phyloP scores from a whole-genome alignment of 495 filamentous ascomycete genomes.

The Thermochaetoides thermophila region DNA sequence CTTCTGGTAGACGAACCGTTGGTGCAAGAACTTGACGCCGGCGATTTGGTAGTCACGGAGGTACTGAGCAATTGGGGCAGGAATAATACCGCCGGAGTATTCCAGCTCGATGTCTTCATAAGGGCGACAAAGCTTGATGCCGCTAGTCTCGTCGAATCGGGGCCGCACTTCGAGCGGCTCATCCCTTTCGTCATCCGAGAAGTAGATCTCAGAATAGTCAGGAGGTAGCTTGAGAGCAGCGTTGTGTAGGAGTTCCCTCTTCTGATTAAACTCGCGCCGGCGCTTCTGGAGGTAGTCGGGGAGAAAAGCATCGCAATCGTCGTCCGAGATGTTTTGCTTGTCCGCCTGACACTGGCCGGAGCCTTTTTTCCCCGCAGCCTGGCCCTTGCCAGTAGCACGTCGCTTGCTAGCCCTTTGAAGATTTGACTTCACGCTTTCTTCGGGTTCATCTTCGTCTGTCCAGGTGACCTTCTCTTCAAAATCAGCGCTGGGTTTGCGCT shows the following conservation, averaged over 20 bases:
- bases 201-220: slow-evolving; percentile 63
- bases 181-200: slow-evolving; percentile 69
- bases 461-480: slow-evolving; percentile 24
- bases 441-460: slow-evolving; percentile 23
- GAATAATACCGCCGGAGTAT: slow-evolving; percentile 69
- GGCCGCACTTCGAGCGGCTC: slow-evolving; percentile 52
- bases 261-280: slow-evolving; percentile 42
- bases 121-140: slow-evolving; percentile 42
- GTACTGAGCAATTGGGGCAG: slow-evolving; percentile 84
- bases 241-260: slow-evolving; percentile 42
- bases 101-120: slow-evolving; percentile 65
- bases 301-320: slow-evolving; percentile 16
- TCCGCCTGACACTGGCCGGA: slow-evolving; percentile 5
- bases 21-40: slow-evolving; percentile 75
- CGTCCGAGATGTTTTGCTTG: slow-evolving; percentile 1
- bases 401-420: slow-evolving; percentile 9
- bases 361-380: slow-evolving; percentile 7
- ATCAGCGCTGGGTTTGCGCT: slow-evolving; percentile 15
- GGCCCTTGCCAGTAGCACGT: slow-evolving; percentile 13
- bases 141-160: slow-evolving; percentile 39
- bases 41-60: slow-evolving; percentile 82
- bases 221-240: slow-evolving; percentile 67
- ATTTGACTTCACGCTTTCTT: slow-evolving; percentile 21
- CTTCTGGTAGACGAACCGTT: slow-evolving; percentile 80
- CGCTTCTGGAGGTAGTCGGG: slow-evolving; percentile 37